Evolutionary conservation across 2,329 filamentous ascomycete species (phyloP).

Genomic region (Colletotrichum sp.): DNA sequence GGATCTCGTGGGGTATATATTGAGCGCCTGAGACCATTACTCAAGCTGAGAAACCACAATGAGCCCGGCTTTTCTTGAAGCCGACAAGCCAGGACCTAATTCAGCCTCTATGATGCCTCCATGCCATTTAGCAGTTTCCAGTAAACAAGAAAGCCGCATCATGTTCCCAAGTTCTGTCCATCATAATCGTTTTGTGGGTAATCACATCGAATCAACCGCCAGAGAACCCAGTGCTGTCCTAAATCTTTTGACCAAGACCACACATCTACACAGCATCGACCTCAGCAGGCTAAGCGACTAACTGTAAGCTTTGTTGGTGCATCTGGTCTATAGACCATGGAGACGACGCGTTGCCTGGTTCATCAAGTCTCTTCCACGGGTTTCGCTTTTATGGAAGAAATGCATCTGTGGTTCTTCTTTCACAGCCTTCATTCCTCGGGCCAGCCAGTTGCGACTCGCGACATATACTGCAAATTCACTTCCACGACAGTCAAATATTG

Average conservation of each 20-base stretch:
- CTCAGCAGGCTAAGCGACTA: not conserved
- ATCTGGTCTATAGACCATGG: too few species aligned
- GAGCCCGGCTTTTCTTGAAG: not conserved
- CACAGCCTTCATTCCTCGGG: too few species aligned
- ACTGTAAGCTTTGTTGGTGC: too few species aligned
- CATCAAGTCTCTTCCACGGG: not conserved
- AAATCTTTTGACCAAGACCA: not conserved
- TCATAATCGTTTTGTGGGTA: not conserved
- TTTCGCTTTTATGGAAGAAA: too few species aligned
- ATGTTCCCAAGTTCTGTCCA: not conserved
- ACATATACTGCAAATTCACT: accelerated
- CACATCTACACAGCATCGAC: not conserved
- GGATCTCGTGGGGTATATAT: not conserved
- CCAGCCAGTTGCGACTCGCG: not conserved
- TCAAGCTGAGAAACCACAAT: not conserved
- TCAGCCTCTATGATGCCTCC: accelerated
- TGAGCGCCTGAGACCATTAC: not conserved
- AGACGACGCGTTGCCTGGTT: not conserved
- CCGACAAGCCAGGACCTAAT: accelerated
- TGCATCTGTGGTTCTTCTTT: too few species aligned
- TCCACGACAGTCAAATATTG: not conserved
- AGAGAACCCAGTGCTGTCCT: accelerated
- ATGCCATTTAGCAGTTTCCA: not conserved
- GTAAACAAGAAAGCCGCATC: not conserved
- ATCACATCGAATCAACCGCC: not conserved